phyloP scores from a whole-genome alignment of 225 moss, liverwort and hornwort genomes.

The Neckera pumila region DNA sequence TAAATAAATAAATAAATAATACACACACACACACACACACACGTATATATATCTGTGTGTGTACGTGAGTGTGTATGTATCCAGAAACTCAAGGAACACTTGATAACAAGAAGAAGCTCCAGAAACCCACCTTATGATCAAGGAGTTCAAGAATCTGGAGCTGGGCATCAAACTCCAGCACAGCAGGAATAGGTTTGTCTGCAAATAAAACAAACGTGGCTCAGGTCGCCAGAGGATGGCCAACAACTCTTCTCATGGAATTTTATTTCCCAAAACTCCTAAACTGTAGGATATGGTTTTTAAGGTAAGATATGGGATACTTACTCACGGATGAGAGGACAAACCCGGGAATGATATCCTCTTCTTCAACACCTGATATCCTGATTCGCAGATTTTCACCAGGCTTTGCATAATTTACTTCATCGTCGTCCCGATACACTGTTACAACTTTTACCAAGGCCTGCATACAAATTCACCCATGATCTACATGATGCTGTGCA shows the following conservation, averaged over 20 bases:
- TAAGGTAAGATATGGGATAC: neutral
- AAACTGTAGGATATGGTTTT: neutral
- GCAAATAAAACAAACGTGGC: neutral
- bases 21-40: too few species aligned
- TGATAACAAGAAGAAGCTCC: neutral
- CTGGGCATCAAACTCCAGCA: conserved; percentile 84
- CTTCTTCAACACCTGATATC: conserved; percentile 85
- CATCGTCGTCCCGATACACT: conserved; percentile 79
- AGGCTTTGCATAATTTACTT: conserved; percentile 78
- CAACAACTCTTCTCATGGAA: neutral
- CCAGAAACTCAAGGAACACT: neutral
- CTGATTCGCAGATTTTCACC: conserved; percentile 86
- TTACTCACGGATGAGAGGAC: conserved; percentile 75
- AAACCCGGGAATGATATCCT: conserved; percentile 82
- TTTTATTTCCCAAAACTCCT: neutral
- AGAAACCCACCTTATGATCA: conserved; percentile 64
- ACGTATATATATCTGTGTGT: too few species aligned
- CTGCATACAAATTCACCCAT: conserved; percentile 21
- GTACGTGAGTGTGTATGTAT: neutral
- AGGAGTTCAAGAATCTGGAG: conserved; percentile 91
- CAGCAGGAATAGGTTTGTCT: conserved; percentile 65
- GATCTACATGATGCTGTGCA: neutral
- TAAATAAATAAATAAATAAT: too few species aligned
- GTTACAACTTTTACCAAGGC: conserved; percentile 80
- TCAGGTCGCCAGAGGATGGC: neutral